These are phyloP conservation scores for Candida jianshihensis DNA, from an alignment of 805 yeast genomes.

Conservation along the genomic window DNA sequence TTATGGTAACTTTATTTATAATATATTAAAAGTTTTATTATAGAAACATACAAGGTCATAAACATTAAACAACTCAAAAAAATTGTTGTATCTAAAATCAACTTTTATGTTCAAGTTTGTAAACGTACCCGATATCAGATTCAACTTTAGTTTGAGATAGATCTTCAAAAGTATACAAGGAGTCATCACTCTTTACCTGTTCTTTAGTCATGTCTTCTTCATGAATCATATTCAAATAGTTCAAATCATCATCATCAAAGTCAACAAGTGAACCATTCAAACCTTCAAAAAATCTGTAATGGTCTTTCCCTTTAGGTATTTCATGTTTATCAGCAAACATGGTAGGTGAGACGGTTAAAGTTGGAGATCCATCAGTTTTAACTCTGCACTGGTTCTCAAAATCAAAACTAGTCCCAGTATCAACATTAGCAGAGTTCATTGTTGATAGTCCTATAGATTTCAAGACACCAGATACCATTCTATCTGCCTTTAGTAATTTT, in stretches of 20 bases:
- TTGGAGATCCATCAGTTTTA: slow-evolving; percentile 10
- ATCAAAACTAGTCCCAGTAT: slow-evolving; percentile 14
- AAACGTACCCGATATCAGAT: slow-evolving; percentile 4
- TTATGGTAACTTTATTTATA: no score
- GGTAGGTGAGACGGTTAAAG: slow-evolving; percentile 14
- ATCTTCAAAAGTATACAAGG: not conserved
- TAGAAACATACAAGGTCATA: no score
- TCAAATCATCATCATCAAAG: slow-evolving; percentile 21
- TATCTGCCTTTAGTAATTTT: slow-evolving; percentile 19
- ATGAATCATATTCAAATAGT: slow-evolving; percentile 17
- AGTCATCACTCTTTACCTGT: not conserved
- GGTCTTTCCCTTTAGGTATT: not conserved
- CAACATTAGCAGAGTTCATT: no score
- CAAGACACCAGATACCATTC: slow-evolving; percentile 12
- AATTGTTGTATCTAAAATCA: no score
- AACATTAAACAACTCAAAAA: no score
- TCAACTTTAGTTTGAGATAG: not conserved
- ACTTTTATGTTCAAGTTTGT: slow-evolving; percentile 2
- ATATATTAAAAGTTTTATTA: no score
- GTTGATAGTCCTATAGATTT: slow-evolving; percentile 3
- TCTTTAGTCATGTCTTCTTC: slow-evolving; percentile 3
- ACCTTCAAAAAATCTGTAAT: slow-evolving; percentile 4
- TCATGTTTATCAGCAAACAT: slow-evolving; percentile 15
- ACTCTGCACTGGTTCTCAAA: slow-evolving; percentile 19
- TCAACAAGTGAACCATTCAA: slow-evolving; percentile 9